Percentiles rank a stretch among this genome's conserved stretches.
Evolutionary conservation across 192 early-diverging fungal genomes (phyloP).

Genomic region (Coemansia sp.): DNA sequence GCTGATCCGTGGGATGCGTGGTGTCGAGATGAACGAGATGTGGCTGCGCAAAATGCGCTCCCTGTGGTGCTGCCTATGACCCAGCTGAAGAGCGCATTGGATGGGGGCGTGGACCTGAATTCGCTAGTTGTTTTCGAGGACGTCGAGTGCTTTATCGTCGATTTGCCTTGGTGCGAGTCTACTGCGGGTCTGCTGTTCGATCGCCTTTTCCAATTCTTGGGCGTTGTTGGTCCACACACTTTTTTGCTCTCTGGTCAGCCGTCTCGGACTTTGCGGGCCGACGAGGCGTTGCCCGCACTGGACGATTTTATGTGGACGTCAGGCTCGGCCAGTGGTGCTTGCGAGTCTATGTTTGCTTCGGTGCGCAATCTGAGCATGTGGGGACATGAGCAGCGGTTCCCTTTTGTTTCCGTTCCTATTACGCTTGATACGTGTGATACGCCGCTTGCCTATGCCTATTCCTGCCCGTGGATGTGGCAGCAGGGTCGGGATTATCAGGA

Average conservation of each 20-base stretch:
- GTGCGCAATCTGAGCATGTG: background rate
- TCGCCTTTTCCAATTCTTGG: constrained; percentile 25
- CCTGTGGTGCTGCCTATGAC: background rate
- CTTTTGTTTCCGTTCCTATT: constrained; percentile 22
- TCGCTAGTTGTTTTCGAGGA: constrained; percentile 36
- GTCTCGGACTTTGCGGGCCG: background rate
- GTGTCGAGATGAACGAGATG: background rate
- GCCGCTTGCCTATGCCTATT: constrained; percentile 15
- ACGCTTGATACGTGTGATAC: constrained; percentile 30
- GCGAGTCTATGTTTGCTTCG: background rate
- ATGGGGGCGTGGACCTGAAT: constrained; percentile 15
- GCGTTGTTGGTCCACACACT: constrained; percentile 27
- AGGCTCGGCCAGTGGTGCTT: background rate
- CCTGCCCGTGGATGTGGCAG: constrained; percentile 22
- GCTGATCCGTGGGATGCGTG: background rate
- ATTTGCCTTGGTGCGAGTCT: constrained; percentile 9
- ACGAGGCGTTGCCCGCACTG: background rate
- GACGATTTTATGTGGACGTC: constrained; percentile 16
- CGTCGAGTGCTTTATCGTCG: constrained; percentile 29
- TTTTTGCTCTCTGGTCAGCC: constrained; percentile 14
- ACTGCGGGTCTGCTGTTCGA: constrained; percentile 17
- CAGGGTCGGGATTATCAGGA: background rate
- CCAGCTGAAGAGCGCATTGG: background rate
- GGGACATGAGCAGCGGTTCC: constrained; percentile 9
- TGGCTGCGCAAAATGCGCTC: background rate